Conservation (phyloP, 805 yeast genomes). For the Priceomyces haplophilus region DNA sequence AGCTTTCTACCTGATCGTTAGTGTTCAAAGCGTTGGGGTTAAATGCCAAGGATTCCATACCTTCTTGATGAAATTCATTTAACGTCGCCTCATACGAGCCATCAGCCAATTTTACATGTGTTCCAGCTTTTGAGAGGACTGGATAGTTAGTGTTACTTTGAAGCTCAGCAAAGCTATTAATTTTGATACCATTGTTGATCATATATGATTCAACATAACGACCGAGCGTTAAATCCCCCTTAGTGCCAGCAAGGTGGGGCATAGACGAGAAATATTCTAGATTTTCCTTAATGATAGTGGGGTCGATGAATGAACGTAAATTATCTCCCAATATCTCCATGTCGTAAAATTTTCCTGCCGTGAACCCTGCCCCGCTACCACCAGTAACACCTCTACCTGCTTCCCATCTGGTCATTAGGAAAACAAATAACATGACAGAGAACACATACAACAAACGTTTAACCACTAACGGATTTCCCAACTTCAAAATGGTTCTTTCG, state of each 20-base stretch:
- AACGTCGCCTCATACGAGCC: constrained; percentile 39
- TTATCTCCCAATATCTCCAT: constrained; percentile 48
- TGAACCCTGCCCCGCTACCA: constrained; percentile 38
- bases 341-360: constrained; percentile 62
- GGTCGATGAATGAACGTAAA: constrained; percentile 50
- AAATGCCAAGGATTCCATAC: constrained; percentile 48
- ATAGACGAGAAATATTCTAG: constrained; percentile 70
- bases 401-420: constrained; percentile 57
- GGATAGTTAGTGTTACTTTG: constrained; percentile 69
- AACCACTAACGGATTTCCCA: constrained; percentile 86
- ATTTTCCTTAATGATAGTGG: constrained; percentile 57
- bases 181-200: constrained; percentile 52
- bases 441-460: constrained; percentile 72
- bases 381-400: constrained; percentile 39
- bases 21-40: constrained; percentile 60
- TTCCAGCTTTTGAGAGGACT: constrained; percentile 20
- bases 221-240: constrained; percentile 75
- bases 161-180: constrained; percentile 49
- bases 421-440: constrained; percentile 56
- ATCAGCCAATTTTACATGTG: constrained; percentile 30
- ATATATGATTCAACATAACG: constrained; percentile 61
- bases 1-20: constrained; percentile 53
- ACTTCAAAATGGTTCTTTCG: constrained; percentile 55
- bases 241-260: constrained; percentile 87
- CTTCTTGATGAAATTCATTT: constrained; percentile 27